A percentile compares a stretch with the other conserved stretches of the same genome.
Conservation (phyloP, 192 early-diverging fungal genomes). For the Coemansia sp. region DNA sequence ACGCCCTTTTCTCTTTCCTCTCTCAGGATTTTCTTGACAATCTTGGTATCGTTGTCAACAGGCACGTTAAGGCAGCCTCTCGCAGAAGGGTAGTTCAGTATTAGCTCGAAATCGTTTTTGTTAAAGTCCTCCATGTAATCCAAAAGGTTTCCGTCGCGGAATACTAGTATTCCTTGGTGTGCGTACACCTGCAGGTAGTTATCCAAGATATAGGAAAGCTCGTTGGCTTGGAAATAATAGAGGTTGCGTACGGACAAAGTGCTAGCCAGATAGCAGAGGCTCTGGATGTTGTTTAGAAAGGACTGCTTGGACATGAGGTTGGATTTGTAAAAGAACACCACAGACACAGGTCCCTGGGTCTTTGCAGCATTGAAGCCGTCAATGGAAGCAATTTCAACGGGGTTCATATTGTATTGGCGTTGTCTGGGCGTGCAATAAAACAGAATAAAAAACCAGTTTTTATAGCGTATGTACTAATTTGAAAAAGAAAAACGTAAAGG, state of each 20-base stretch:
- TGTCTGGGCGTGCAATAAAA: no score
- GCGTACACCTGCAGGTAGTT: background rate
- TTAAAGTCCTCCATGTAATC: background rate
- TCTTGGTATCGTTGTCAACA: background rate
- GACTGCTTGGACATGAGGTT: background rate
- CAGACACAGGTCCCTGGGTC: background rate
- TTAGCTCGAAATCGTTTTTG: background rate
- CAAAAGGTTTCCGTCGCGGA: background rate
- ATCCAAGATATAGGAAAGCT: background rate
- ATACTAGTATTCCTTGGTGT: background rate
- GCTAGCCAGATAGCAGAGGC: background rate
- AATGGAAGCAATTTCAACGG: background rate
- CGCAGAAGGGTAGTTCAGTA: no score
- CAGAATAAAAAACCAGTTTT: no score
- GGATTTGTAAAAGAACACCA: conserved; percentile 3
- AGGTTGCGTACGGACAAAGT: background rate
- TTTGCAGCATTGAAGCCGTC: background rate
- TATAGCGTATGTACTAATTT: no score
- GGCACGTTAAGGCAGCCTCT: background rate
- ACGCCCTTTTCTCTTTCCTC: background rate
- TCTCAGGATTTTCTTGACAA: background rate
- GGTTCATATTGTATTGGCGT: no score
- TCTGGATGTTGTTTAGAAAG: background rate
- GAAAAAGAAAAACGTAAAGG: no score
- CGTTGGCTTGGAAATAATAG: background rate